Conservation (phyloP, 306 rosid genomes). For the Crataegus laevigata region DNA sequence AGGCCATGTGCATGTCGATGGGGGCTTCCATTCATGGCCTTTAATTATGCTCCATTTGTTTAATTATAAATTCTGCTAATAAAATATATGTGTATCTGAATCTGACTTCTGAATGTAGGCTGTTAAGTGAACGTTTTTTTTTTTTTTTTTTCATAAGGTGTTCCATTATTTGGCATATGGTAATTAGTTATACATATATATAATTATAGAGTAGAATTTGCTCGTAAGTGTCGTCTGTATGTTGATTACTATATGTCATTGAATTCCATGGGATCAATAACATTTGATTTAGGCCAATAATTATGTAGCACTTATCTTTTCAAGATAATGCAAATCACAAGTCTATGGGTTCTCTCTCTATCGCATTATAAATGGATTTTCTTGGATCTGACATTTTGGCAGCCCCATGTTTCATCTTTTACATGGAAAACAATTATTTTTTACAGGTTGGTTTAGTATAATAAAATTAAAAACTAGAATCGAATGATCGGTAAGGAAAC, state of each 20-base stretch:
- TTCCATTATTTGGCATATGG: conserved; percentile 1
- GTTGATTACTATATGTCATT: background rate
- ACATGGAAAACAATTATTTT: conserved; percentile 33
- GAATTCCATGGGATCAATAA: conserved; percentile 18
- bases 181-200: background rate
- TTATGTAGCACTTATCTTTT: background rate
- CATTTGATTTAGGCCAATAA: conserved; percentile 23
- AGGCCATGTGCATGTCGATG: conserved; percentile 75
- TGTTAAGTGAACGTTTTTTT: conserved; percentile 33
- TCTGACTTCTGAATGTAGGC: conserved; percentile 31
- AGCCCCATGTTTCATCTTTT: conserved; percentile 43
- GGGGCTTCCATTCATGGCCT: conserved; percentile 44
- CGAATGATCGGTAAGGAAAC: conserved; percentile 12
- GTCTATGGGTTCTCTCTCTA: background rate
- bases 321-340: background rate
- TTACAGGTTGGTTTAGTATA: conserved; percentile 15
- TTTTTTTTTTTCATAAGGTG: background rate
- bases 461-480: background rate
- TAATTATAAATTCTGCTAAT: conserved; percentile 14
- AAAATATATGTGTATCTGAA: conserved; percentile 27
- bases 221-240: background rate
- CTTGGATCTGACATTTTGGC: conserved; percentile 61
- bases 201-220: background rate
- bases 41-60: conserved; percentile 36
- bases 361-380: conserved; percentile 22